Base-by-base conservation (phyloP, 768 basidiomycete genomes). In the Piloderma croceum region DNA sequence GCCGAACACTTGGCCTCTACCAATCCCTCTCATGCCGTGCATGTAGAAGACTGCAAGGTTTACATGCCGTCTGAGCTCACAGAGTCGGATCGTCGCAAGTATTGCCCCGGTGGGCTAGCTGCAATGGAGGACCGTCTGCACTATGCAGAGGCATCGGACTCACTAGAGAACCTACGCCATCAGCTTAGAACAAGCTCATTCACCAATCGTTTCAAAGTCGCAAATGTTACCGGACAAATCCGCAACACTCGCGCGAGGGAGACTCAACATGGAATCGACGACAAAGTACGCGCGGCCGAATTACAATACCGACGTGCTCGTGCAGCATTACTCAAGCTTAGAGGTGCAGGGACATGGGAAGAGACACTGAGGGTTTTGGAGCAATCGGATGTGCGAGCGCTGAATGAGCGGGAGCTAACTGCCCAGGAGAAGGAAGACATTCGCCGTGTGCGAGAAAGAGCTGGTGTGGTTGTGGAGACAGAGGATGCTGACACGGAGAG, bases 101-200 rank as follows among this genome's bases (percentile, higher is more conserved):
- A 31, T 2, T n/a, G 22, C 1, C 17, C 18, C 1, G 39, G 13
- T 7, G 39, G 31, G 12, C 11, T 41, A 2, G 29, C 18, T 5
- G 31, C 17, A 2, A 31, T 12, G 17, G 53, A 57, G 36, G 43
- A 37, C 21, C 20, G 38, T 19, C 39, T 57, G 9, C 45, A 46
- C 1, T 11, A 49, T 22, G 53, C 38, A 0, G 51, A 55, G 21
- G 41, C 43, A 5, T 29, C 31, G n/a, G 53, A 51, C 20, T 35
- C 49, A 10, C 42, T 57, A 2, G 24, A 54, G 18, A 44, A 53
- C 9, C 36, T 57, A 6, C 43, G 53, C 4, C 12, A 24, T 6
- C 25, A 23, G 10, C 24, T 47, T 11, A 24, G 38, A 2, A 25
- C 38, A 11, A 37, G 36, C 17, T 43, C 43, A 6, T 24, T 31